Base-by-base conservation (phyloP, 768 basidiomycete species). In the Boletus reticulatus region DNA sequence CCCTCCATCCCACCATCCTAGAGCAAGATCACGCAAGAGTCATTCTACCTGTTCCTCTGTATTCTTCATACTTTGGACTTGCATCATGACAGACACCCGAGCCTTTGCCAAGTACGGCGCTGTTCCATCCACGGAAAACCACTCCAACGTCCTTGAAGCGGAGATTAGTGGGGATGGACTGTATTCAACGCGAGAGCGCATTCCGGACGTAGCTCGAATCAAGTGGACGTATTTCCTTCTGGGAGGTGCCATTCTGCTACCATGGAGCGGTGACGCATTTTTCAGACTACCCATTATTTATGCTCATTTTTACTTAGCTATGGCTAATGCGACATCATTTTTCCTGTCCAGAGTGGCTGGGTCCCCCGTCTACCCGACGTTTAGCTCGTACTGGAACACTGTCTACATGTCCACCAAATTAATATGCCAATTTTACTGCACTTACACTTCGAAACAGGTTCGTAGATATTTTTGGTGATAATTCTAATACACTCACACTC, bases 141-240 rank as follows among this genome's bases (percentile, higher is more conserved):
- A 46, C 16, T 31, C 46, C 37, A 12, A 43, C 11, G 31, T n/a
- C 22, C 16, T 20, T 22, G 49, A 32, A 11, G 19, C 8, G 1
- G 29, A 29, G 4, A 29, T 22, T n/a, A 3, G 10, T 8, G 20
- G 14, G 42, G 42, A 24, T 7, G 41, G 24, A 4, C 9, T 42
- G 39, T 9, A 32, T 31, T 20, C 39, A 3, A 17, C 31, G 32
- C 32, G 16, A 11, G 22, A 44, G 13, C 34, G 17, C 17, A n/a
- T 27, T n/a, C 34, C 3, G 12, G 17, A 6, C 20, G 41, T 5
- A 13, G 6, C 12, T 13, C 22, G 12, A 36, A 37, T n/a, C 3
- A 36, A 27, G 12, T 52, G 50, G 50, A 44, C 50, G 12, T 52
- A 36, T 44, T 52, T 52, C 24, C 22, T 52, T 24, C 17, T 52